A percentile compares a stretch with the other conserved stretches of the same genome.
These are phyloP conservation scores for Lenzites betulinus DNA, from an alignment of 768 basidiomycete genomes.

Conservation along the genomic window DNA sequence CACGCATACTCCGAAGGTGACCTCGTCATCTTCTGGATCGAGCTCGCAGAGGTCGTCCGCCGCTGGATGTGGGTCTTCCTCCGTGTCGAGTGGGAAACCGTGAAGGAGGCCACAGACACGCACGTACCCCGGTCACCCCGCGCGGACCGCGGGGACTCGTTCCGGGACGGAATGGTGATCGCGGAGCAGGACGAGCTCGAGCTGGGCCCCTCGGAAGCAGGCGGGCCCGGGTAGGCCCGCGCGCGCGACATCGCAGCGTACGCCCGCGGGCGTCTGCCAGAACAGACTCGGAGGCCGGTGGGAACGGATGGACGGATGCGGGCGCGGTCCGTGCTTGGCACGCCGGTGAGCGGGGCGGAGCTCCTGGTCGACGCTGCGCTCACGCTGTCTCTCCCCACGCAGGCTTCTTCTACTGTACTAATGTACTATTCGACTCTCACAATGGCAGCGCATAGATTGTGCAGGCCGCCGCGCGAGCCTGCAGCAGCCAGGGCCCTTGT, in stretches of 20 bases:
- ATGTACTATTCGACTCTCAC: slow-evolving; percentile 17
- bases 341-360: slow-evolving; percentile 12
- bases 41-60: slow-evolving; percentile 84
- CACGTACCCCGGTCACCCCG: slow-evolving; percentile 16
- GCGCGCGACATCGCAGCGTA: too few species aligned
- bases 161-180: slow-evolving; percentile 16
- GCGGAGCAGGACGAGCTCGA: slow-evolving; percentile 24
- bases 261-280: background rate
- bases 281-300: slow-evolving; percentile 7
- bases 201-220: slow-evolving; percentile 19
- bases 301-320: slow-evolving; percentile 14
- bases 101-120: slow-evolving; percentile 52
- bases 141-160: slow-evolving; percentile 14
- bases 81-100: slow-evolving; percentile 94
- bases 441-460: slow-evolving; percentile 1
- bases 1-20: slow-evolving; percentile 81
- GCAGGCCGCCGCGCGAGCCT: background rate
- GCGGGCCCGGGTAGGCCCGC: slow-evolving; percentile 12
- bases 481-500: too few species aligned
- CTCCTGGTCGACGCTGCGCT: slow-evolving; percentile 9
- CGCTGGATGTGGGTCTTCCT: slow-evolving; percentile 99
- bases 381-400: slow-evolving; percentile 14
- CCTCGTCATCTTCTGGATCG: slow-evolving; percentile 83
- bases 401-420: slow-evolving; percentile 21
- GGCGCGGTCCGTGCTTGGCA: slow-evolving; percentile 11